These are phyloP conservation scores for Arctium minus DNA, from an alignment of 129 eudicot species.

Conservation along the genomic window DNA sequence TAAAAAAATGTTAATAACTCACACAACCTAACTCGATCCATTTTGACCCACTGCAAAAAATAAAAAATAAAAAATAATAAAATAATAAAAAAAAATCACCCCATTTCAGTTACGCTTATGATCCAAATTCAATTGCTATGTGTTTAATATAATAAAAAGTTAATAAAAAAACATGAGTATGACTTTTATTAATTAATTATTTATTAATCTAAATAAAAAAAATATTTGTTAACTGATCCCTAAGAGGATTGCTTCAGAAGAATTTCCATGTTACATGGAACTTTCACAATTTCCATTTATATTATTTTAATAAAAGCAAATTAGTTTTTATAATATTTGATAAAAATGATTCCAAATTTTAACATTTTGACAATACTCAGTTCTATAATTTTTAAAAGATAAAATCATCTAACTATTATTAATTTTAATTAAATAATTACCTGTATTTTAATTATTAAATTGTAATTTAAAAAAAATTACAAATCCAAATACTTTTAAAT, in stretches of 20 bases:
- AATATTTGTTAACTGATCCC: conserved; percentile 34
- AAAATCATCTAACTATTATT: background rate
- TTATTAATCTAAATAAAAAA: conserved; percentile 6
- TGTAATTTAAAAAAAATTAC: background rate
- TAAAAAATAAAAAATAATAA: no score
- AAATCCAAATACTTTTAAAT: background rate
- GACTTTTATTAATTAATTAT: conserved; percentile 8
- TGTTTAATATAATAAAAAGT: background rate
- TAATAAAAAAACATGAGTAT: background rate
- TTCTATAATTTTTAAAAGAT: no score
- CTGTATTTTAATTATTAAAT: background rate
- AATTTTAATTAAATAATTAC: background rate
- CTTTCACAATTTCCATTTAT: conserved; percentile 7
- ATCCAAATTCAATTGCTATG: background rate
- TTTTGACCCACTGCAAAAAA: no score
- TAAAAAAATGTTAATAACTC: no score
- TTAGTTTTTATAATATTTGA: background rate
- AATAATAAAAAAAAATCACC: no score
- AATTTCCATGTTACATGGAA: conserved; percentile 35
- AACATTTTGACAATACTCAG: no score
- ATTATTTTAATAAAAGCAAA: background rate
- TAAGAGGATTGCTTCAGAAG: conserved; percentile 38
- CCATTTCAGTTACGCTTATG: background rate
- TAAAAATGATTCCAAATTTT: background rate
- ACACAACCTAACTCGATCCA: no score